Evolutionary conservation across 106 monocot species (phyloP).

Genomic region (Phalaenopsis aphrodite): DNA sequence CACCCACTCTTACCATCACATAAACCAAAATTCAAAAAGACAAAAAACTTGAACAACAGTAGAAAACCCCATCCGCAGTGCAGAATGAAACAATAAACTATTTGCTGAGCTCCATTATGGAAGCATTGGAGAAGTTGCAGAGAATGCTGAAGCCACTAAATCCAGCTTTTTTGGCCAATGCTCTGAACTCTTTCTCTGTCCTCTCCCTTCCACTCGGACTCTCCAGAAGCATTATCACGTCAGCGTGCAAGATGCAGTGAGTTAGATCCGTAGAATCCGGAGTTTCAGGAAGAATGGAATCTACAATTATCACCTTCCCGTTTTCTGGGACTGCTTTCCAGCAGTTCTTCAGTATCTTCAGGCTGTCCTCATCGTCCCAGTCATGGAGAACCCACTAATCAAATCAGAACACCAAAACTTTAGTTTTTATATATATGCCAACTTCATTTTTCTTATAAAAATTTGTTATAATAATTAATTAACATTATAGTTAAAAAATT

Average conservation of each 20-base stretch:
- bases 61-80: too few relatives aligned
- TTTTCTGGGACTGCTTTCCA: constrained; percentile 24
- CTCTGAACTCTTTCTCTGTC: constrained; percentile 13
- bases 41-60: neutral
- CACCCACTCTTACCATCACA: neutral
- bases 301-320: constrained; percentile 30
- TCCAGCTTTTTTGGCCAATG: constrained; percentile 4
- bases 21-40: neutral
- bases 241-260: constrained; percentile 6
- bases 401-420: too few relatives aligned
- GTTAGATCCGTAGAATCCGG: neutral
- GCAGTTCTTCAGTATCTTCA: constrained; percentile 28
- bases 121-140: constrained; percentile 10
- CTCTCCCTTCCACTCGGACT: constrained; percentile 21
- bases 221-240: constrained; percentile 23
- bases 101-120: constrained; percentile 8
- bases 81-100: neutral
- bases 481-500: too few relatives aligned
- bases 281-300: constrained; percentile 15
- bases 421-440: too few relatives aligned
- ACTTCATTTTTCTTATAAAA: too few relatives aligned
- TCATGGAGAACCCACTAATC: constrained; percentile 26
- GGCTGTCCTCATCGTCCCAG: constrained; percentile 27
- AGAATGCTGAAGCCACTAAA: constrained; percentile 5
- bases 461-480: too few relatives aligned